These are phyloP conservation scores for Pseudocercospora pini-densiflorae DNA, from an alignment of 2,329 filamentous ascomycete genomes.

Conservation along the genomic window DNA sequence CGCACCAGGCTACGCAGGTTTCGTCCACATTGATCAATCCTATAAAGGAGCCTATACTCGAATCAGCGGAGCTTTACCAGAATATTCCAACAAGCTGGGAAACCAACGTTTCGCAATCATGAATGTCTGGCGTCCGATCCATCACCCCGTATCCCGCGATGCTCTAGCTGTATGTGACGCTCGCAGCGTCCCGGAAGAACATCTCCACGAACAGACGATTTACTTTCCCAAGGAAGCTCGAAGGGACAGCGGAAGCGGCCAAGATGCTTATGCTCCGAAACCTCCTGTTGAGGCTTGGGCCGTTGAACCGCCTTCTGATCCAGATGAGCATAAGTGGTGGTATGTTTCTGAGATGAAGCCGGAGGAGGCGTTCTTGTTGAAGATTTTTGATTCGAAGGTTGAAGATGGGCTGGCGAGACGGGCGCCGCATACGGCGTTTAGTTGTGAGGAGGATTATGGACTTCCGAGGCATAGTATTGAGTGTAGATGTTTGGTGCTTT, in stretches of 20 bases:
- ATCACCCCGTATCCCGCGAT: slow-evolving; percentile 24
- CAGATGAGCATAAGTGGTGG: slow-evolving; percentile 51
- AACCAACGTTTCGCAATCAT: slow-evolving; percentile 46
- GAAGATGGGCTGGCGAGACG: slow-evolving; percentile 55
- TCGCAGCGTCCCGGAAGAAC: slow-evolving; percentile 38
- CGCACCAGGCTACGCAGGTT: not conserved
- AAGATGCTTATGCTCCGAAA: not conserved
- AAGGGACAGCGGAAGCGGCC: not conserved
- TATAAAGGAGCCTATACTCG: not conserved
- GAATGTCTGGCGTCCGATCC: slow-evolving; percentile 42
- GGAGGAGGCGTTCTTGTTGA: slow-evolving; percentile 62
- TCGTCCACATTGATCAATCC: slow-evolving; percentile 10
- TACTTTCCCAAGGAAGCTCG: not conserved
- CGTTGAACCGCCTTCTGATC: not conserved
- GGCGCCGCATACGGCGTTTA: slow-evolving; percentile 9
- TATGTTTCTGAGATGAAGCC: slow-evolving; percentile 67
- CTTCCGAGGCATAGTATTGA: slow-evolving; percentile 14
- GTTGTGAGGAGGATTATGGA: slow-evolving; percentile 8
- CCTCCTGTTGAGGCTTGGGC: not conserved
- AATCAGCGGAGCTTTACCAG: not conserved
- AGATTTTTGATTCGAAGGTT: slow-evolving; percentile 64
- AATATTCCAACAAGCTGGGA: not conserved
- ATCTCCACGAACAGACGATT: slow-evolving; percentile 45
- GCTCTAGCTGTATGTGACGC: slow-evolving; percentile 27
- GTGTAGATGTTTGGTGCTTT: slow-evolving; percentile 14